Evolutionary conservation across 768 basidiomycete genomes (phyloP).

Genomic region (Boletus pseudopeckii): DNA sequence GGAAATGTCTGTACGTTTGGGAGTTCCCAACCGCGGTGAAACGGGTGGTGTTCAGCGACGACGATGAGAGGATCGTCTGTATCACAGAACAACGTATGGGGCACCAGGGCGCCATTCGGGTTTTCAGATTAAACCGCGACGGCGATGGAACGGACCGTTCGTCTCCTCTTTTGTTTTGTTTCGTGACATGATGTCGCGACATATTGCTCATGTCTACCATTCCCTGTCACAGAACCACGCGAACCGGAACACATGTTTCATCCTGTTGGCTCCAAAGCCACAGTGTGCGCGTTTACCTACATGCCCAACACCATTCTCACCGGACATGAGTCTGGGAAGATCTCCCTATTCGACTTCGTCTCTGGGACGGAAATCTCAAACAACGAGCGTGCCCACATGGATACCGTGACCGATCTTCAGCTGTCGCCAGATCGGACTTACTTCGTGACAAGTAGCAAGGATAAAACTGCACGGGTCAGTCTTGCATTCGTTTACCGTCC

Average conservation of each 20-base stretch:
- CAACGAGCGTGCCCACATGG: constrained; percentile 87
- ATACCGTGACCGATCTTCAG: constrained; percentile 89
- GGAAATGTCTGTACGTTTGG: constrained; percentile 93
- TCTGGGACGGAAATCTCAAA: constrained; percentile 77
- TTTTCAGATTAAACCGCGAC: constrained; percentile 83
- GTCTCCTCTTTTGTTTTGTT: constrained; percentile 24
- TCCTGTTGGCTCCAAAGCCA: constrained; percentile 93
- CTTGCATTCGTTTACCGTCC: neutral
- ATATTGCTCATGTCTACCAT: neutral
- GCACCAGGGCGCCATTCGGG: constrained; percentile 82
- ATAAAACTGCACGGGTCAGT: constrained; percentile 88
- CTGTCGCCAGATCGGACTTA: constrained; percentile 87
- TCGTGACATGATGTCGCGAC: neutral
- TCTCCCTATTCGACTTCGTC: constrained; percentile 86
- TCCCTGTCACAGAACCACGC: constrained; percentile 53
- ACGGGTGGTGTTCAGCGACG: constrained; percentile 87
- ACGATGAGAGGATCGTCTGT: constrained; percentile 79
- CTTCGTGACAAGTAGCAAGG: constrained; percentile 95
- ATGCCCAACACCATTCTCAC: constrained; percentile 78
- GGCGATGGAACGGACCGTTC: constrained; percentile 78
- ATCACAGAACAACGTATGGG: constrained; percentile 99
- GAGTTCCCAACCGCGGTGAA: constrained; percentile 99
- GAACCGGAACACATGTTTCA: constrained; percentile 79
- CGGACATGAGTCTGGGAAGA: constrained; percentile 95
- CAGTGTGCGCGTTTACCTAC: constrained; percentile 88